Evolutionary conservation across 768 basidiomycete species (phyloP).

Genomic region (Suillus lakei): DNA sequence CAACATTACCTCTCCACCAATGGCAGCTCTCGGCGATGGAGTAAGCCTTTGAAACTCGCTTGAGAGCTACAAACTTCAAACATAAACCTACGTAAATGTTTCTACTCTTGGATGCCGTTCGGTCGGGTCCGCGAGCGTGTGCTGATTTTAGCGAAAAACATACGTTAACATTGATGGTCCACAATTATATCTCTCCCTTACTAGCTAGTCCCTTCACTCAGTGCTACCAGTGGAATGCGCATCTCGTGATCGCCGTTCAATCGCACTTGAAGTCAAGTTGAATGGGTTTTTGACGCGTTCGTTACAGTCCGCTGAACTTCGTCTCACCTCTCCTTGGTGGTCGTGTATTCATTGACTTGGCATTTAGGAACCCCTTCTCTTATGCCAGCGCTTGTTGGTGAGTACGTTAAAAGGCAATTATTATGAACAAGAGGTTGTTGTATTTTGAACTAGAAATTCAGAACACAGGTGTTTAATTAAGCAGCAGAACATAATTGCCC

Average conservation of each 20-base stretch:
- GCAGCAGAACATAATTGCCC: neutral
- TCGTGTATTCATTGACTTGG: neutral
- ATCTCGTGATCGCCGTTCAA: neutral
- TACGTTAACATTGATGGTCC: conserved; percentile 6
- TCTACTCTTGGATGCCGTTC: neutral
- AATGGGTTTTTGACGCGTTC: too few species aligned
- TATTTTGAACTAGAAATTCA: neutral
- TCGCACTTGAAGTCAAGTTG: neutral
- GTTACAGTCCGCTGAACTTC: neutral
- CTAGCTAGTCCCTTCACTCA: neutral
- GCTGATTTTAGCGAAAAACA: neutral
- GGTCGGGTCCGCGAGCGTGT: neutral
- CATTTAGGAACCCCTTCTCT: neutral
- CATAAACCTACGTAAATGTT: neutral
- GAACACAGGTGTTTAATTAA: neutral
- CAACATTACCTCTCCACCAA: neutral
- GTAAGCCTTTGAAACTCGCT: neutral
- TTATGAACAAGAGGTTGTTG: neutral
- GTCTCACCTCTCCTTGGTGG: too few species aligned
- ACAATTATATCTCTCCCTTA: neutral
- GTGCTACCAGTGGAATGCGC: neutral
- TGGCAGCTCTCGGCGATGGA: neutral
- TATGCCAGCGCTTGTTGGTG: neutral
- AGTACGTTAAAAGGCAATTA: neutral
- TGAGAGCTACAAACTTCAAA: neutral